Evolutionary conservation across 2,329 filamentous ascomycete species (phyloP), one percentile per base, ranked within the genome.

Genomic region (Fusarium anguioides): DNA sequence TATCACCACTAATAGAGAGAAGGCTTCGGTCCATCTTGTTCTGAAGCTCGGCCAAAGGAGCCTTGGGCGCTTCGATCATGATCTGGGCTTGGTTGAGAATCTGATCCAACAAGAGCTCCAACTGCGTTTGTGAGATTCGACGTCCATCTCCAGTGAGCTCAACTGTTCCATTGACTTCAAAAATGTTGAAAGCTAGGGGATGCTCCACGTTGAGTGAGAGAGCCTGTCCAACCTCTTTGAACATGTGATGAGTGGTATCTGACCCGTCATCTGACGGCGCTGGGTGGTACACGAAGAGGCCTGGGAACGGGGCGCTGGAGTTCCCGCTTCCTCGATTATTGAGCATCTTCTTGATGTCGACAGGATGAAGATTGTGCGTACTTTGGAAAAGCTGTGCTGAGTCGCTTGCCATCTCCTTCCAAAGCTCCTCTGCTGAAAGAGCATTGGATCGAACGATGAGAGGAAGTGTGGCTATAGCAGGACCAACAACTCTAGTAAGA

Each of bases 181-280:
- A 66, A 2, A 63, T 45, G 18, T 66, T 66, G 5, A 66, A 3
- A 0, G 63, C 63, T 8, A 66, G 56, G 0, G 62, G 56, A 12
- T 66, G 63, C 6, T 66, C 63, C 9, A 66, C 63, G 3, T 66
- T 66, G 4, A 66, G 49, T 2, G 62, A 66, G 10, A 66, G 21
- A 0, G 63, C 63, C 9, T 66, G 63, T 1, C 56, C 63, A 3
- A 37, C 31, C 8, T 66, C 56, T 3, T 35, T 36, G 36, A 66
- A 66, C 33, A 49, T 47, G 21, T 31, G n/a, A 7, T 9, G n/a
- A 5, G 3, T 4, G 9, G 14, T 11, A 6, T n/a, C 35, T n/a
- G 5, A 15, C 12, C 17, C 10, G 5, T 11, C 15, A 2, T 40
- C 44, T 7, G 33, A 24, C 14, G 29, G 26, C 5, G 62, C 45